These are phyloP conservation scores for Colletotrichum lentis DNA, from an alignment of 2,329 filamentous ascomycete species.

Conservation along the genomic window DNA sequence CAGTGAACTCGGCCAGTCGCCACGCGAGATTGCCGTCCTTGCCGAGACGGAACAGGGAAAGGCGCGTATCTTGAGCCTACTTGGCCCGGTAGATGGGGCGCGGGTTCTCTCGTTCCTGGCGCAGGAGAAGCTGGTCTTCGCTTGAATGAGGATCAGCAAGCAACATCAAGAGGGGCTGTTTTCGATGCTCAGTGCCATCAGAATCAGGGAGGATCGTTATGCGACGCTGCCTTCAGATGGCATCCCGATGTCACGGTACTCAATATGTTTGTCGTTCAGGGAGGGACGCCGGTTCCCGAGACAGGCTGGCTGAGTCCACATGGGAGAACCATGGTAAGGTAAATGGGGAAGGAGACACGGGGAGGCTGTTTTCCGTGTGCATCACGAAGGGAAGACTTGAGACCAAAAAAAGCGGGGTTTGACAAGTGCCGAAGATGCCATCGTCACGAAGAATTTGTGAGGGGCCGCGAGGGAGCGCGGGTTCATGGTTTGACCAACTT, in stretches of 20 bases:
- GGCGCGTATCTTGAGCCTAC: slow-evolving; percentile 40
- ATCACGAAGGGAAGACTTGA: slow-evolving; percentile 24
- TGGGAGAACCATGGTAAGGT: background rate
- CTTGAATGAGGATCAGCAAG: background rate
- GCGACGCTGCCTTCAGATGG: slow-evolving; percentile 17
- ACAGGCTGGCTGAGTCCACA: slow-evolving; percentile 4
- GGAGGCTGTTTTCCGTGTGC: slow-evolving; percentile 26
- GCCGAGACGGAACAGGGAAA: slow-evolving; percentile 38
- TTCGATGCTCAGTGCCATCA: background rate
- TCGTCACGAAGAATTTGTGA: background rate
- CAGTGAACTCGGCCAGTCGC: slow-evolving; percentile 42
- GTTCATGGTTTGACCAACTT: background rate
- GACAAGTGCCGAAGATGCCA: background rate
- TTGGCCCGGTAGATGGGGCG: slow-evolving; percentile 45
- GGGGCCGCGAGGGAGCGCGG: background rate
- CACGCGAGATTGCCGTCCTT: slow-evolving; percentile 43
- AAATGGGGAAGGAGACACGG: slow-evolving; percentile 10
- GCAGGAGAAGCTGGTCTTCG: slow-evolving; percentile 32
- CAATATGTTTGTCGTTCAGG: background rate
- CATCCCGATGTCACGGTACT: background rate
- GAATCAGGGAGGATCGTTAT: background rate
- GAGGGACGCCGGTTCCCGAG: background rate
- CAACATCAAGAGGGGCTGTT: background rate
- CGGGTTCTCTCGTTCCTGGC: slow-evolving; percentile 46
- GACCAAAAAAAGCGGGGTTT: slow-evolving; percentile 24